Base-by-base conservation (phyloP, 768 basidiomycete genomes). In the Mrakia gelida region DNA sequence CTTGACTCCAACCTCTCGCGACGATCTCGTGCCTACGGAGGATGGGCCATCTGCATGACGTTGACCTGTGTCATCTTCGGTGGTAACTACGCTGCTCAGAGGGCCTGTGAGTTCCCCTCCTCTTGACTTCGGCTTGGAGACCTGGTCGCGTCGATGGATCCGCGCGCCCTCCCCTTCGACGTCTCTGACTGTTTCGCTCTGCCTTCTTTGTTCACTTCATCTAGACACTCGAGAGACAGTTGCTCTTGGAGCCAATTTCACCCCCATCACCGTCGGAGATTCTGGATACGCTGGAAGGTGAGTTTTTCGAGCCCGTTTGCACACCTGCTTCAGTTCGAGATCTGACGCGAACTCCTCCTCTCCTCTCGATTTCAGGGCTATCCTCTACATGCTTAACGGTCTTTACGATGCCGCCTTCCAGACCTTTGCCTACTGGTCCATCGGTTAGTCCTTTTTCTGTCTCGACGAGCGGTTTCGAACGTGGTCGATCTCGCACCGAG, bases 371-470 rank as follows among this genome's bases (percentile, higher is more conserved):
- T 34, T n/a, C 63, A 32, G 63, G 16, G 43, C 59, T 18, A 23
- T 28, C 28, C 59, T 75, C 30, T 43, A 65, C 49, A 45, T 67
- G 16, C 23, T 67, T 5, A 75, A 75, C 75, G 75, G 75, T 4
- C 7, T 52, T 5, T 32, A 63, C 62, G 75, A 67, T 52, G 63
- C 75, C 15, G 32, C 43, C 28, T 75, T 34, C 32, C 75, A 45
- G 8, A 61, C 73, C 16, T 54, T 26, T 26, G 16, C 34, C 26
- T 75, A 75, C 54, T 52, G 63, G 63, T 32, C 63, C 3, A 65
- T 65, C 21, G 41, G 65, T 67, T 13, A 32, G 65, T 67, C 65
- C 23, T 11, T 28, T 16, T 67, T 32, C 43, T 30, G 7, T 9
- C 32, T 38, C 23, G 3, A 30, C 63, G 38, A 38, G 38, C 38